Percentiles rank a stretch among this genome's conserved stretches.
Conservation (phyloP, 169 alveolate genomes). For the Haemoproteus tartakovskyi region DNA sequence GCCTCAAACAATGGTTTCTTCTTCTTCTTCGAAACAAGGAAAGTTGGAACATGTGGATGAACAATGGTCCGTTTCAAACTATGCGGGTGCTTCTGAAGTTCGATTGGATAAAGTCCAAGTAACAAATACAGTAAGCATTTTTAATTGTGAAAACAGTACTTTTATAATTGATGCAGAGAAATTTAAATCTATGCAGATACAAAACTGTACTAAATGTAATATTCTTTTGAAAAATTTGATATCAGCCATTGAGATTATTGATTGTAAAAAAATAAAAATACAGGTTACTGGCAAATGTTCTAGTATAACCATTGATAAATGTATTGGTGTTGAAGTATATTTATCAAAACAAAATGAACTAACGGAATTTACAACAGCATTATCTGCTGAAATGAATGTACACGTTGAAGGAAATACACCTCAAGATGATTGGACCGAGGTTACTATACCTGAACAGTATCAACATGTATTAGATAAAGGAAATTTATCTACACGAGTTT, state of each 20-base stretch:
- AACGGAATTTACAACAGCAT: slow-evolving; percentile 71
- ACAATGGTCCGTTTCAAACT: slow-evolving; percentile 56
- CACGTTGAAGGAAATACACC: slow-evolving; percentile 64
- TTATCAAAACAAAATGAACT: slow-evolving; percentile 67
- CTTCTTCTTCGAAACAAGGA: neutral
- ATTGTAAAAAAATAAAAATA: slow-evolving; percentile 67
- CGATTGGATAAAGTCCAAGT: slow-evolving; percentile 21
- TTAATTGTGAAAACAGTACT: slow-evolving; percentile 33
- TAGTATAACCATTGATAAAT: slow-evolving; percentile 72
- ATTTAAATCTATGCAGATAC: slow-evolving; percentile 49
- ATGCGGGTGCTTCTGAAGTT: slow-evolving; percentile 4
- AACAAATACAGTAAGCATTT: slow-evolving; percentile 38
- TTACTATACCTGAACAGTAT: slow-evolving; percentile 74
- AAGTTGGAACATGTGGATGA: slow-evolving; percentile 14
- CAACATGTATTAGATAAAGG: slow-evolving; percentile 67
- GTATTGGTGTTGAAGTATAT: slow-evolving; percentile 65
- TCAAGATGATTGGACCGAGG: slow-evolving; percentile 72
- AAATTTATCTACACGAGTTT: slow-evolving; percentile 68
- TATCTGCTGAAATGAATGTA: slow-evolving; percentile 73
- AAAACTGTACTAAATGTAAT: slow-evolving; percentile 50
- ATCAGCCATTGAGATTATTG: slow-evolving; percentile 69
- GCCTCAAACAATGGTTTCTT: too few species aligned
- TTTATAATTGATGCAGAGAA: slow-evolving; percentile 18
- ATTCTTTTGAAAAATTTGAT: slow-evolving; percentile 59
- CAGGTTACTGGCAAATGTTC: slow-evolving; percentile 70